These are phyloP conservation scores for Thermomucor indicae-seudaticae DNA, from an alignment of 371 early-diverging fungal species.

Conservation along the genomic window DNA sequence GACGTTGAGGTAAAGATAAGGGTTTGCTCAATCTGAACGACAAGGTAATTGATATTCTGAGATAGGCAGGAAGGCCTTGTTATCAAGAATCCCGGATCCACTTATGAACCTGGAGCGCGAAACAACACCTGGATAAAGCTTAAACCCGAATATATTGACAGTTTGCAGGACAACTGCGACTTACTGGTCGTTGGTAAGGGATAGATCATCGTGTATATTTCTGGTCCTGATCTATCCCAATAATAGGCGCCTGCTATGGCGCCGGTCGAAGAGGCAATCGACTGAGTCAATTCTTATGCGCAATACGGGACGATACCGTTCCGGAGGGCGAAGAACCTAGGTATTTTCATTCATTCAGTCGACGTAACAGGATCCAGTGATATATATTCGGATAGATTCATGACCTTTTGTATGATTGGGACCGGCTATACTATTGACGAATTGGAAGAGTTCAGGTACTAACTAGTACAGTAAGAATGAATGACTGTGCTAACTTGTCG, in stretches of 20 bases:
- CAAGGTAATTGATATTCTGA: background rate
- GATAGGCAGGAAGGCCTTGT: conserved; percentile 58
- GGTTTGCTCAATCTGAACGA: background rate
- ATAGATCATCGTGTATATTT: background rate
- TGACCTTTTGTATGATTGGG: conserved; percentile 68
- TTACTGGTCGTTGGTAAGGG: conserved; percentile 63
- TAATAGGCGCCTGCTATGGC: conserved; percentile 53
- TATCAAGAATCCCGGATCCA: conserved; percentile 60
- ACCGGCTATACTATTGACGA: conserved; percentile 62
- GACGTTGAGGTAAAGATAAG: background rate
- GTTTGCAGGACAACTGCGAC: conserved; percentile 66
- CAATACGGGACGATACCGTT: conserved; percentile 54
- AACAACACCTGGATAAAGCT: conserved; percentile 70
- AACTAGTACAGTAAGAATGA: background rate
- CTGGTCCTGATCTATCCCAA: background rate
- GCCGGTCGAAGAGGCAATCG: conserved; percentile 58
- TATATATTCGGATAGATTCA: conserved; percentile 37
- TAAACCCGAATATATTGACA: conserved; percentile 74
- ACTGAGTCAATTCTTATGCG: conserved; percentile 65
- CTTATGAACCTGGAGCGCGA: conserved; percentile 54
- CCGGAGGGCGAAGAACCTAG: conserved; percentile 11
- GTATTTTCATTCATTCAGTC: no score
- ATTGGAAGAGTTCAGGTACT: conserved; percentile 41
- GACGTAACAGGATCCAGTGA: no score
- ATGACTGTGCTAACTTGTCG: background rate